Base-by-base conservation (phyloP, 805 yeast genomes). In the Candida loeiensis region DNA sequence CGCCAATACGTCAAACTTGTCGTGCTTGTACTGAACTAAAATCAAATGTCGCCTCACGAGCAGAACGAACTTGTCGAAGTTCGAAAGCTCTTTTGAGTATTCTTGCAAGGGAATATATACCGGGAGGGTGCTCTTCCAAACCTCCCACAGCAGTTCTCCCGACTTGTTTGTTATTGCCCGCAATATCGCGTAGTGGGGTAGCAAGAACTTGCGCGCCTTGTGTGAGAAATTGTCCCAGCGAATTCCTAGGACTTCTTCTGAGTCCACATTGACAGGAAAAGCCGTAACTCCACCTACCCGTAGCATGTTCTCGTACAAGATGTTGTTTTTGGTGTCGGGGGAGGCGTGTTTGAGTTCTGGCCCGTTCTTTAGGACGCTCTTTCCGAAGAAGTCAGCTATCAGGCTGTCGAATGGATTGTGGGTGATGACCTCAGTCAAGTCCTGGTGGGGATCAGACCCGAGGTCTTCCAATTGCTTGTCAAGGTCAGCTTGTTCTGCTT, bases 181-280 rank as follows among this genome's bases (percentile, higher is more conserved):
- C n/a, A 77, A 55, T 2, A 77, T 76, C 12, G 71, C 63, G 50
- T 77, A 77, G 47, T 75, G 79, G 2, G 80, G 77, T 1, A 55
- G 49, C 3, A 53, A 30, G 47, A 56, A 77, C 24, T 13, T 32
- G 16, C 25, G 13, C 26, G 56, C 55, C 2, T 41, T 24, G 12
- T 48, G 45, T 2, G 61, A 53, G 45, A 61, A 67, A 2, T 66
- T 48, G 43, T 77, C 82, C 48, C 75, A 75, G n/a, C 82, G 54
- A 5, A 77, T 45, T 0, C 82, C 82, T 21, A 77, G 44, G 25
- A 66, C 52, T 8, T 56, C 52, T 7, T 60, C 65, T 0, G 48
- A 41, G 14, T 43, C 43, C 41, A 61, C 62, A 45, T 72, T 73
- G 30, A 77, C 61, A 0, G 79, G 77, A 40, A 77, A 77, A 0